Conservation (phyloP, 2,329 filamentous ascomycete genomes). For the Bipolaris victoriae region DNA sequence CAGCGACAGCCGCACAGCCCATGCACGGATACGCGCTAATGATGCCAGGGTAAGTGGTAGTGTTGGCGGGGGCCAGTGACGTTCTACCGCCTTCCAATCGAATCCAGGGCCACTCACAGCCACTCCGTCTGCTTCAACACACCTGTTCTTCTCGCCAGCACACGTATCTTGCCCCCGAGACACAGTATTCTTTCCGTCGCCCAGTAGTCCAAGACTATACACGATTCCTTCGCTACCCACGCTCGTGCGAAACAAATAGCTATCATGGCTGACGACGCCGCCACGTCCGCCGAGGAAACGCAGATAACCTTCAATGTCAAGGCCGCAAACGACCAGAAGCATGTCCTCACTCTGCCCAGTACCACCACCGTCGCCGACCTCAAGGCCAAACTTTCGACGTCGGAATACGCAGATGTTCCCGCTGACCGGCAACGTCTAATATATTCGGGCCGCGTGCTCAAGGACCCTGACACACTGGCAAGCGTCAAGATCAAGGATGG, state of each 20-base stretch:
- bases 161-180: not conserved
- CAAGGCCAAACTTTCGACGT: slow-evolving; percentile 82
- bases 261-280: slow-evolving; percentile 69
- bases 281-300: slow-evolving; percentile 64
- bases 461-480: slow-evolving; percentile 85
- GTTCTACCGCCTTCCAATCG: slow-evolving; percentile 41
- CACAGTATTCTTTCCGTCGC: slow-evolving; percentile 10
- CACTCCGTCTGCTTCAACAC: slow-evolving; percentile 7
- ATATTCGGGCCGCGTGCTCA: slow-evolving; percentile 95
- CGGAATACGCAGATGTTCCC: slow-evolving; percentile 85
- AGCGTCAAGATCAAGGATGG: slow-evolving; percentile 95
- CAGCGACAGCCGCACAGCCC: slow-evolving; percentile 8
- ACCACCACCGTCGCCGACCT: slow-evolving; percentile 81
- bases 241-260: slow-evolving; percentile 5
- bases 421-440: slow-evolving; percentile 91
- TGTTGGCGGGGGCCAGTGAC: slow-evolving; percentile 19
- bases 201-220: not conserved
- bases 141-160: slow-evolving; percentile 14
- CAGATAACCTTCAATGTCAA: slow-evolving; percentile 97
- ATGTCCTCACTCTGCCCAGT: slow-evolving; percentile 78
- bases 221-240: slow-evolving; percentile 16
- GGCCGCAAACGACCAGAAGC: slow-evolving; percentile 88
- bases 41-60: slow-evolving; percentile 17
- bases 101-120: slow-evolving; percentile 21
- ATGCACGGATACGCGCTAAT: slow-evolving; percentile 22